phyloP scores from a whole-genome alignment of 768 basidiomycete genomes.

The Mycena belliarum region DNA sequence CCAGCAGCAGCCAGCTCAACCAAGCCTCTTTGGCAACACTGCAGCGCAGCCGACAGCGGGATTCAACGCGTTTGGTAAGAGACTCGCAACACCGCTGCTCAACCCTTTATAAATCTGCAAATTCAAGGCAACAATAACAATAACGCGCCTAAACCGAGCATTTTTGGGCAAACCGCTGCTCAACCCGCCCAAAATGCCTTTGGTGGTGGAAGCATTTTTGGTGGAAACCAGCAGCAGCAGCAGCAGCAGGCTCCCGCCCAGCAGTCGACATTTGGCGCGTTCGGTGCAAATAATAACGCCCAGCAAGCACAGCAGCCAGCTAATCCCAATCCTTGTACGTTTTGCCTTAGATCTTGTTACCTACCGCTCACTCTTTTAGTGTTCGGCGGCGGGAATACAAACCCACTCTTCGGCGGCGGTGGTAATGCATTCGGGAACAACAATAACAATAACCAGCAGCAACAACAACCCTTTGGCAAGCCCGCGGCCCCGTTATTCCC shows the following conservation, averaged over 20 bases:
- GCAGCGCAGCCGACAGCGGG: slow-evolving; percentile 10
- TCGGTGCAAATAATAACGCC: slow-evolving; percentile 25
- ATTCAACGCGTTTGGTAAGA: slow-evolving; percentile 14
- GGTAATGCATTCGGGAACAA: slow-evolving; percentile 34
- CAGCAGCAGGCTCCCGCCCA: slow-evolving; percentile 33
- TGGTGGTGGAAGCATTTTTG: slow-evolving; percentile 37
- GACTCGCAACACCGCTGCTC: neutral
- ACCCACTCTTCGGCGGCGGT: slow-evolving; percentile 39
- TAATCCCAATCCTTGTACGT: slow-evolving; percentile 35
- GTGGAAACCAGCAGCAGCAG: slow-evolving; percentile 38
- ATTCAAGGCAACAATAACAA: slow-evolving; percentile 28
- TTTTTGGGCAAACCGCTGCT: slow-evolving; percentile 46
- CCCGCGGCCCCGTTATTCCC: slow-evolving; percentile 36
- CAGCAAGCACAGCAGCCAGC: slow-evolving; percentile 43
- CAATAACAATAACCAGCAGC: slow-evolving; percentile 32
- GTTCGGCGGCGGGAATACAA: slow-evolving; percentile 26
- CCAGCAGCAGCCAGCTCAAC: slow-evolving; percentile 10
- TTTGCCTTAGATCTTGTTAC: neutral
- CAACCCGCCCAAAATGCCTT: slow-evolving; percentile 44
- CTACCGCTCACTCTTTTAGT: slow-evolving; percentile 28
- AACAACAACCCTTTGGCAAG: slow-evolving; percentile 41
- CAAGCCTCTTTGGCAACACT: slow-evolving; percentile 8
- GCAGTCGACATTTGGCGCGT: slow-evolving; percentile 31
- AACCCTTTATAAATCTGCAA: slow-evolving; percentile 30
- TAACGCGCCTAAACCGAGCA: slow-evolving; percentile 42